Conservation (phyloP, 306 rosid species). For the Clitoria ternatea region DNA sequence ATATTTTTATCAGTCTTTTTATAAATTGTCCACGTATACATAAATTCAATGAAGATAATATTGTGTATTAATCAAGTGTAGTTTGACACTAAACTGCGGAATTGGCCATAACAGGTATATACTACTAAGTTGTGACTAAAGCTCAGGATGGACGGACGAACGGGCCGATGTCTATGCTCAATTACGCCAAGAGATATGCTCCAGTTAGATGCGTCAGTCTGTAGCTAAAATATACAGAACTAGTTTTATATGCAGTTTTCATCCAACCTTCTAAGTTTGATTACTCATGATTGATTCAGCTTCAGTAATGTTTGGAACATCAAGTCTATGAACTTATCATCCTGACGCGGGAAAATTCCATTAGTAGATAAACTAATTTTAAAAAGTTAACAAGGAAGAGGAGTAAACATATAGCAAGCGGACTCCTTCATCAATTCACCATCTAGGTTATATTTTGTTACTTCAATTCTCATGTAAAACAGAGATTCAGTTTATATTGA, state of each 20-base stretch:
- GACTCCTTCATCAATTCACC: not conserved
- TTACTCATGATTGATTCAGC: conserved; percentile 49
- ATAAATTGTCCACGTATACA: conserved; percentile 17
- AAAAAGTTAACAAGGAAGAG: not conserved
- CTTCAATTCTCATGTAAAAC: conserved; percentile 9
- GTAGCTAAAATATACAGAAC: conserved; percentile 44
- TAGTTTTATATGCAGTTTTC: conserved; percentile 35
- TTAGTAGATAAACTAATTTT: conserved; percentile 17
- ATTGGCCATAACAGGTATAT: conserved; percentile 15
- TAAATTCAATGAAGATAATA: not conserved
- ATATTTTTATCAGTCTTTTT: not conserved
- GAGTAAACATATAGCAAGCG: conserved; percentile 9
- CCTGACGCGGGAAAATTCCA: conserved; percentile 44
- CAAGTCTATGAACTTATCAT: conserved; percentile 83
- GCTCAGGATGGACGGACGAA: not conserved
- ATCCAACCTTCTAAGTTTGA: conserved; percentile 15
- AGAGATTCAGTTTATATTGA: conserved; percentile 1
- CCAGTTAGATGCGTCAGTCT: conserved; percentile 23
- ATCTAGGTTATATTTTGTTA: not conserved
- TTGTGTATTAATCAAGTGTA: conserved; percentile 2
- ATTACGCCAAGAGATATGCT: no score
- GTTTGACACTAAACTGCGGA: conserved; percentile 15
- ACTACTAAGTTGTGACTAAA: not conserved
- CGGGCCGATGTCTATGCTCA: not conserved
- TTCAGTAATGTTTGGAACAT: conserved; percentile 62